Evolutionary conservation across 495 filamentous ascomycete species (phyloP).

Genomic region (Lophiotrema nucula): DNA sequence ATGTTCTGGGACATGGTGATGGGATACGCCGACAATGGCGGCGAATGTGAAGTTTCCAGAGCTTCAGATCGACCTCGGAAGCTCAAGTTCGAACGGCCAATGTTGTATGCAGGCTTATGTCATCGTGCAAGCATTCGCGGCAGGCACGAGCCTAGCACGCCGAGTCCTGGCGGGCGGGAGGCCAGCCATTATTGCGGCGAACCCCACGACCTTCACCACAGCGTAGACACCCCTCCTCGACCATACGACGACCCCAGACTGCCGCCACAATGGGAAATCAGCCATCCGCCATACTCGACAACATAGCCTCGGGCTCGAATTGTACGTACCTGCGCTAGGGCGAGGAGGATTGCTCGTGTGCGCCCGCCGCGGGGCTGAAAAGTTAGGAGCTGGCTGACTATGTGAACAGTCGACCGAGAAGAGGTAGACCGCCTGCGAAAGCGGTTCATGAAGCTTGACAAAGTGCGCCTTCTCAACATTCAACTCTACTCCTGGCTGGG

Average conservation of each 20-base stretch:
- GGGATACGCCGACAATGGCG: no score
- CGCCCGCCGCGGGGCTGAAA: constrained; percentile 25
- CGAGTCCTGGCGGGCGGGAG: not conserved
- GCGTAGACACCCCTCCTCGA: constrained; percentile 3
- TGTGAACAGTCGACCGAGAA: constrained; percentile 80
- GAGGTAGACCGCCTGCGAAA: constrained; percentile 95
- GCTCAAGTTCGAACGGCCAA: not conserved
- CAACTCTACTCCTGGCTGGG: not conserved
- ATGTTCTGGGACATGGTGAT: constrained; percentile 35
- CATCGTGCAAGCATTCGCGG: not conserved
- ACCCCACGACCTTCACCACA: constrained; percentile 13
- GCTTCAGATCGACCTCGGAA: no score
- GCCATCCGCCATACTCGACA: constrained; percentile 81
- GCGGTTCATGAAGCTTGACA: constrained; percentile 98
- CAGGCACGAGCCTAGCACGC: not conserved
- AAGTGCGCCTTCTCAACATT: constrained; percentile 58
- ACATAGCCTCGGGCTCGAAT: constrained; percentile 93
- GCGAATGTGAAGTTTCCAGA: no score
- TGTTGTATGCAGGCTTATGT: not conserved
- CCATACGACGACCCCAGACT: constrained; percentile 1
- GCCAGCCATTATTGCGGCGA: no score
- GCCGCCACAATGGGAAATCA: constrained; percentile 69
- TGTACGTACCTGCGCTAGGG: constrained; percentile 57
- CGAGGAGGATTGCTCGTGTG: constrained; percentile 14
- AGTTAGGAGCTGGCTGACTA: constrained; percentile 9